Evolutionary conservation across 495 filamentous ascomycete species (phyloP).

Genomic region (Penicillium macrosclerotiorum): DNA sequence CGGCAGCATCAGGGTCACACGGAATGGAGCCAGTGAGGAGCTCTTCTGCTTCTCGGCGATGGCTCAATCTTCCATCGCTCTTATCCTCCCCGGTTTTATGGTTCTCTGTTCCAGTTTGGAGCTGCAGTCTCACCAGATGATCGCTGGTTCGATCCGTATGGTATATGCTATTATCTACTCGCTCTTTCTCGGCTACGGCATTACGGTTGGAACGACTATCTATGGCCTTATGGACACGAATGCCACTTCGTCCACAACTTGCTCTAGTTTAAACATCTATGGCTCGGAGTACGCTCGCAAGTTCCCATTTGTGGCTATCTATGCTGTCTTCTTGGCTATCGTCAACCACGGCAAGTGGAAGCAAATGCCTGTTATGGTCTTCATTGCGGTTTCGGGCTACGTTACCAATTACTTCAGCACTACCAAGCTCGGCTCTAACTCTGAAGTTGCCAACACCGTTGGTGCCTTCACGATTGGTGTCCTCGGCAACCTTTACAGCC

Average conservation of each 20-base stretch:
- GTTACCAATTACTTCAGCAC: conserved; percentile 80
- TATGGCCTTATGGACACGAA: conserved; percentile 78
- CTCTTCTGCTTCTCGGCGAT: conserved; percentile 90
- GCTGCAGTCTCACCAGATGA: conserved; percentile 81
- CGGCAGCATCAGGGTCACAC: conserved; percentile 60
- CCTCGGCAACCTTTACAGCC: conserved; percentile 81
- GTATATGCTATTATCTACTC: conserved; percentile 95
- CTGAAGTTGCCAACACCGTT: conserved; percentile 80
- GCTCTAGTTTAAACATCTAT: conserved; percentile 54
- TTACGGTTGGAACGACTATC: conserved; percentile 87
- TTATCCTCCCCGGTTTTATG: conserved; percentile 88
- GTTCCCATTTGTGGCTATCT: conserved; percentile 66
- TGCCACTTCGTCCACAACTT: conserved; percentile 69
- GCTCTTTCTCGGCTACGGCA: conserved; percentile 89
- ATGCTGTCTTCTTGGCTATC: conserved; percentile 74
- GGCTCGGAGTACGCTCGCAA: conserved; percentile 43
- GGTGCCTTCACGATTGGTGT: conserved; percentile 86
- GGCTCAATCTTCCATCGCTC: conserved; percentile 84
- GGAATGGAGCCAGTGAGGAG: conserved; percentile 52
- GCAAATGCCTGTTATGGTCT: conserved; percentile 81
- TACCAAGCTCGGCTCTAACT: conserved; percentile 65
- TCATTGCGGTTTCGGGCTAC: conserved; percentile 80
- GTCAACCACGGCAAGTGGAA: conserved; percentile 92
- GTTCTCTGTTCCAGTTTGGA: conserved; percentile 82
- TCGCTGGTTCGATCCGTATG: conserved; percentile 91